Evolutionary conservation across 2,329 filamentous ascomycete genomes (phyloP), one percentile per base, ranked within the genome.

Genomic region (Monosporascus sp.): DNA sequence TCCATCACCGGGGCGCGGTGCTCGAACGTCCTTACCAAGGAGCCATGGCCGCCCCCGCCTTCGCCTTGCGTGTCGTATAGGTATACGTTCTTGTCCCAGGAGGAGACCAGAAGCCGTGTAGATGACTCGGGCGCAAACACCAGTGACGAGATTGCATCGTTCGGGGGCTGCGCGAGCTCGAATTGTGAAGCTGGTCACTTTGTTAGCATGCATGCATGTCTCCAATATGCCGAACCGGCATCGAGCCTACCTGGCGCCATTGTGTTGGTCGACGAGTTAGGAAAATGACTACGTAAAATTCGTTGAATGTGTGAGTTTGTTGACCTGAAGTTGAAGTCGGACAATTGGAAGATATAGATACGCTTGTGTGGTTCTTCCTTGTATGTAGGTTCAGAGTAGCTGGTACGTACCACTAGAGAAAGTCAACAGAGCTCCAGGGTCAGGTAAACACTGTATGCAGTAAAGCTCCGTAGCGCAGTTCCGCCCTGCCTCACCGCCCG

Each of bases 81-180:
- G 72, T 97, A 96, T 52, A 96, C 84, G 68, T 90, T 84, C 71
- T 86, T 90, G 73, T 97, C 93, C 94, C 94, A 99, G 52, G 91
- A 96, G 11, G 92, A 88, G 62, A 93, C 92, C n/a, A 95, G 82
- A 38, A 99, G 80, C 62, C 85, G 87, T 51, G 79, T 83, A 3
- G 86, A 80, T n/a, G 85, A 84, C 56, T 80, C 75, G 37, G 90
- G 89, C 59, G 92, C 90, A 78, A 96, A 99, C 66, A 84, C 84
- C 65, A 97, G 77, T 24, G 90, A 80, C 47, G 93, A 96, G 64
- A 97, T 88, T 63, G 88, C 89, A 72, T 99, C 94, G 61, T 81
- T 82, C 11, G 94, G 94, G 47, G 91, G 86, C 63, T 90, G 83
- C 55, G 85, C 80, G 65, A 97, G 82, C 72, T 94, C 88, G 74